These are phyloP conservation scores for Phlebiopsis gigantea DNA, from an alignment of 768 basidiomycete species.

Conservation along the genomic window DNA sequence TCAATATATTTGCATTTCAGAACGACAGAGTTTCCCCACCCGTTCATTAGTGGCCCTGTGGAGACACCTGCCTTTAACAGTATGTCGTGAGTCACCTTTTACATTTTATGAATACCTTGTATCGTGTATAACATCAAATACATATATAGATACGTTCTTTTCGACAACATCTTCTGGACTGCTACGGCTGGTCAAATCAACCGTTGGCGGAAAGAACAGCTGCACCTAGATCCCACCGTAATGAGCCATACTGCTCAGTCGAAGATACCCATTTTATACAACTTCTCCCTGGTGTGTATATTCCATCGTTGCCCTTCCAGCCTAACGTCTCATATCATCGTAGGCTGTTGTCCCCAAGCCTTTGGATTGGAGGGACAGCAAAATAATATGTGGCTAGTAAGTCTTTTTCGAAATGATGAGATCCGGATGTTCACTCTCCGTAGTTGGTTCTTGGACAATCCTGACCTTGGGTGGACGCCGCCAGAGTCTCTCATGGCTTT, in stretches of 20 bases:
- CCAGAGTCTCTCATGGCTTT: constrained; percentile 44
- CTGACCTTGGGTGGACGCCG: constrained; percentile 53
- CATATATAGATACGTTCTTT: constrained; percentile 46
- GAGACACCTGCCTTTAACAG: constrained; percentile 58
- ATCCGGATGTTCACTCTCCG: background rate
- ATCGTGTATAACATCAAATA: background rate
- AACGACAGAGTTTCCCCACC: constrained; percentile 59
- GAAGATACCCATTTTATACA: constrained; percentile 62
- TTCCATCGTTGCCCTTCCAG: background rate
- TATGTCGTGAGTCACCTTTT: constrained; percentile 43
- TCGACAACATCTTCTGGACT: constrained; percentile 64
- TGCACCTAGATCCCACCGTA: constrained; percentile 47
- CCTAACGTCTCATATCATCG: background rate
- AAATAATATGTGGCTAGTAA: constrained; percentile 51
- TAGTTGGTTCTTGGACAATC: constrained; percentile 65
- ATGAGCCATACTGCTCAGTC: constrained; percentile 55
- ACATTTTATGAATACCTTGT: background rate
- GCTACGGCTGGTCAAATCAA: constrained; percentile 65
- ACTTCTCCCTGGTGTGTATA: constrained; percentile 49
- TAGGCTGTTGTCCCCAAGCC: constrained; percentile 60
- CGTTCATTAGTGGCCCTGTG: constrained; percentile 59
- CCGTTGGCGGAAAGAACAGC: constrained; percentile 50
- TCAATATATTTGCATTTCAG: constrained; percentile 19
- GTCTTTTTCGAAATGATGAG: constrained; percentile 15
- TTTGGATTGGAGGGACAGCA: constrained; percentile 63